phyloP scores from a whole-genome alignment of 2,329 filamentous ascomycete genomes.

The Pseudohalonectria lignicola region DNA sequence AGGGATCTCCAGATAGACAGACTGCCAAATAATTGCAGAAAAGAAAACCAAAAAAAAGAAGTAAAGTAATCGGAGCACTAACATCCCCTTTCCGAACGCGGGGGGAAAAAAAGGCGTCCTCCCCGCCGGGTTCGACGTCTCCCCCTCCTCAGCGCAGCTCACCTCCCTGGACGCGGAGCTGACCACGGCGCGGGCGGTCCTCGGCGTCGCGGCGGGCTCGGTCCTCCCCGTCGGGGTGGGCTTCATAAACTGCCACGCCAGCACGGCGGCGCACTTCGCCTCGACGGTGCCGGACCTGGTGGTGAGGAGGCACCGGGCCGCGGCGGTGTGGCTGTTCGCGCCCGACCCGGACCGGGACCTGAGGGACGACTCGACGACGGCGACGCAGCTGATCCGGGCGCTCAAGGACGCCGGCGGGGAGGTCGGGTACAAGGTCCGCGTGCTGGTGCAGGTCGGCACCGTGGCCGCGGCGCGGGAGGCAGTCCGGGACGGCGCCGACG shows the following conservation, averaged over 20 bases:
- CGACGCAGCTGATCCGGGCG: constrained; percentile 24
- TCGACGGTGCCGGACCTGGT: constrained; percentile 33
- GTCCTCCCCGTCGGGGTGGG: constrained; percentile 46
- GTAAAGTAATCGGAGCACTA: background rate
- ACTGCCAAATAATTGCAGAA: constrained; percentile 6
- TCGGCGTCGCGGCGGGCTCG: constrained; percentile 9
- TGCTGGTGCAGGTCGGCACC: constrained; percentile 48
- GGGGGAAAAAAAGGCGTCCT: constrained; percentile 16
- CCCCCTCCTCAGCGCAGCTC: constrained; percentile 15
- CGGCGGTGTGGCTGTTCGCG: constrained; percentile 58
- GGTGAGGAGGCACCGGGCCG: constrained; percentile 39
- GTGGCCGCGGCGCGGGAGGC: constrained; percentile 41
- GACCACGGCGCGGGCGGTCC: constrained; percentile 10
- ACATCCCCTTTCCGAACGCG: background rate
- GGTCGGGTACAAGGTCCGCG: background rate
- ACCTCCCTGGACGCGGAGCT: constrained; percentile 20
- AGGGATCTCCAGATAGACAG: no score
- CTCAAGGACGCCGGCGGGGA: constrained; percentile 26
- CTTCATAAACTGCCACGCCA: constrained; percentile 45
- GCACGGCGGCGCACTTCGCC: constrained; percentile 22
- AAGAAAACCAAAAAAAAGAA: background rate
- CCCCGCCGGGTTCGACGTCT: constrained; percentile 20
- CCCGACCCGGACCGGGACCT: constrained; percentile 29
- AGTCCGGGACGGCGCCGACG: constrained; percentile 38
- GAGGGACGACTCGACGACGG: constrained; percentile 18